Evolutionary conservation across 2,329 filamentous ascomycete species (phyloP).

Genomic region (Ophiostoma novo-ulmi): DNA sequence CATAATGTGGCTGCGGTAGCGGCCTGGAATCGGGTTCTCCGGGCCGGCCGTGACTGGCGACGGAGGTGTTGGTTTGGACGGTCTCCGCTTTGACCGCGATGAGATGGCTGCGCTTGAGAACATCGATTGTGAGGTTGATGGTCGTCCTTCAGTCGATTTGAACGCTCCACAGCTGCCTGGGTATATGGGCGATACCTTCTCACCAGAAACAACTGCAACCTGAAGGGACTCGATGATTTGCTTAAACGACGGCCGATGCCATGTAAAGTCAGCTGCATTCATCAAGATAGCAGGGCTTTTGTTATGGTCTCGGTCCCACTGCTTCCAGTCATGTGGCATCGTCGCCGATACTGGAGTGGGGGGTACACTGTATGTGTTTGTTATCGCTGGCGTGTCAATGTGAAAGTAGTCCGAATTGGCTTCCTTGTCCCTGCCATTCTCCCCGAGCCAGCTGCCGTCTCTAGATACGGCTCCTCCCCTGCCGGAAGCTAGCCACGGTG

Average conservation of each 20-base stretch:
- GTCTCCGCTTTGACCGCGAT: not conserved
- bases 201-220: conserved; percentile 39
- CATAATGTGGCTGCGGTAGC: conserved; percentile 42
- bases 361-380: not conserved
- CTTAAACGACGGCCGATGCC: conserved; percentile 41
- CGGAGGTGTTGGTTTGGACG: not conserved
- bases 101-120: not conserved
- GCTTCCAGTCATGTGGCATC: conserved; percentile 5
- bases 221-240: conserved; percentile 44
- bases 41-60: not conserved
- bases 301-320: not conserved
- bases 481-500: conserved; percentile 10
- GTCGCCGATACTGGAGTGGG: not conserved
- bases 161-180: not conserved
- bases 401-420: not conserved
- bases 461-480: not conserved
- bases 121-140: not conserved
- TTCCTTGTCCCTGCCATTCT: not conserved
- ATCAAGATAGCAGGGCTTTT: not conserved
- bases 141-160: not conserved
- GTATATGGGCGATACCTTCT: conserved; percentile 19
- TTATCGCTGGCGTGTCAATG: not conserved
- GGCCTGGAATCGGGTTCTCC: conserved; percentile 36
- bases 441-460: not conserved
- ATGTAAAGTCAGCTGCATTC: conserved; percentile 29